Evolutionary conservation across 2,329 filamentous ascomycete genomes (phyloP), one percentile per base, ranked within the genome.

Genomic region (Monosporascus sp.): DNA sequence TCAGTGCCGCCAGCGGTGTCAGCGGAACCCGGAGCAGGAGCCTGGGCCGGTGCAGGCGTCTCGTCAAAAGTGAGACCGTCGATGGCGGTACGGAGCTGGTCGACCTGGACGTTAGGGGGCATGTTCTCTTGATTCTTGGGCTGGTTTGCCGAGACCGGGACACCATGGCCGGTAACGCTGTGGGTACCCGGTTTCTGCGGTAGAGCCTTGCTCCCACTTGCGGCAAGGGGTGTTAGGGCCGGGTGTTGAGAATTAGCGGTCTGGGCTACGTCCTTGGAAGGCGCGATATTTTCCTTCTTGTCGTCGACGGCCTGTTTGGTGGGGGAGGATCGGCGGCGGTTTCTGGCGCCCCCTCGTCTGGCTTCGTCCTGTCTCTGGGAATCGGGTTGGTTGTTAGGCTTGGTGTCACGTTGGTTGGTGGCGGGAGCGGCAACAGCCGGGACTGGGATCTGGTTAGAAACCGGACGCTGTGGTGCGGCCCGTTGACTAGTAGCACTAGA

Each of bases 141-240:
- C 51, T 51, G 57, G 48, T 45, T 39, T 48, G 51, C 47, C 53
- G 58, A 44, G 47, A 52, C 42, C 37, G 56, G 48, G 51, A 50
- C n/a, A 27, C 24, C 22, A 18, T 15, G 14, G 41, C 41, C 44
- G 53, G 56, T 54, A 48, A 50, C 45, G 42, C 59, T 66, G 65
- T 64, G 55, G 64, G 57, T 63, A 68, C 61, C 65, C 65, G 66
- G 51, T 50, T 59, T 59, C 56, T 63, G 62, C 55, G 53, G 48
- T 54, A 62, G 59, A 48, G 51, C 50, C 47, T 56, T 54, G 42
- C 60, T 55, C 48, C 61, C 58, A 20, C 41, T 48, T 50, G 51
- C 50, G 47, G 53, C 51, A 47, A 66, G 59, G 52, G 57, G 55
- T 22, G 56, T 56, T 51, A 54, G 38, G 47, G 54, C 54, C 36